Percentiles rank a stretch among this genome's conserved stretches.
Evolutionary conservation across 2,329 filamentous ascomycete species (phyloP).

Genomic region (Didymella arachidicola): DNA sequence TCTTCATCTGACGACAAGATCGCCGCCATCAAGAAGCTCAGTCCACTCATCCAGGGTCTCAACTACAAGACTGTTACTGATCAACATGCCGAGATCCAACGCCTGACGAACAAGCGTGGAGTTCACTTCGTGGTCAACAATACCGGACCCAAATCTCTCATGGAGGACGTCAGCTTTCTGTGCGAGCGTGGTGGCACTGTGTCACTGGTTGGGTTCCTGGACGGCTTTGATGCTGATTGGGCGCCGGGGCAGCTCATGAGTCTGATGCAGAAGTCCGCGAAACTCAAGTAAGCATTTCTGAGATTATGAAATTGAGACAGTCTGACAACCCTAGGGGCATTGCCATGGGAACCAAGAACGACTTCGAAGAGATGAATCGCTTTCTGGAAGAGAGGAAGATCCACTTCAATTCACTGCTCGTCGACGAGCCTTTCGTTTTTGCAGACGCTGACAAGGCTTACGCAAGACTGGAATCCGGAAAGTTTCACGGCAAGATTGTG

Average conservation of each 20-base stretch:
- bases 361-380: slow-evolving; percentile 13
- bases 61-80: slow-evolving; percentile 66
- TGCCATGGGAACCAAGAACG: slow-evolving; percentile 3
- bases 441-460: slow-evolving; percentile 5
- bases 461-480: slow-evolving; percentile 1
- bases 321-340: slow-evolving; percentile 6
- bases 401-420: not conserved
- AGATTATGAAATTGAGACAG: not conserved
- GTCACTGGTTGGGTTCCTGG: slow-evolving; percentile 39
- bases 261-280: slow-evolving; percentile 33
- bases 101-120: slow-evolving; percentile 51
- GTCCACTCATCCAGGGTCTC: slow-evolving; percentile 41
- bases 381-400: slow-evolving; percentile 11
- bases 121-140: slow-evolving; percentile 59
- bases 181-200: slow-evolving; percentile 28
- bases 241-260: slow-evolving; percentile 21
- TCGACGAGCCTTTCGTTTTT: slow-evolving; percentile 5
- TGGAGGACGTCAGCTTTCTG: slow-evolving; percentile 26
- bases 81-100: slow-evolving; percentile 63
- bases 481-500: slow-evolving; percentile 5
- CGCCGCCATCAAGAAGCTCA: slow-evolving; percentile 54
- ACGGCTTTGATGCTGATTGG: slow-evolving; percentile 23
- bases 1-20: slow-evolving; percentile 64
- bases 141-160: slow-evolving; percentile 28
- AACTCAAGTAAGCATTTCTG: slow-evolving; percentile 27